Base-by-base conservation (phyloP, 2,329 filamentous ascomycete genomes). In the Colletotrichum sp. region DNA sequence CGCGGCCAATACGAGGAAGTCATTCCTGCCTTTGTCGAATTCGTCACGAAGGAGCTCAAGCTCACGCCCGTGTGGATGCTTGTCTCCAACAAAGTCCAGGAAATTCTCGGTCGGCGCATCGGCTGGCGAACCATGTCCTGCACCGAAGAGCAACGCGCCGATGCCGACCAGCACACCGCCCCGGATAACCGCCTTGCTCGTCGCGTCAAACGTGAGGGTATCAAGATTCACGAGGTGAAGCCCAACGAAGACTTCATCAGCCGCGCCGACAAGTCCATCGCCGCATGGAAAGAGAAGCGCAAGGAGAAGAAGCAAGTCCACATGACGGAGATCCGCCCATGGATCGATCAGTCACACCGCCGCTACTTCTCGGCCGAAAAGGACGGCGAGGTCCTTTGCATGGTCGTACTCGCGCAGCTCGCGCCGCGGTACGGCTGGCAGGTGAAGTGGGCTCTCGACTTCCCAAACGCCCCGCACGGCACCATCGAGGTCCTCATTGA, bases 361-460 rank as follows among this genome's bases (percentile, higher is more conserved):
- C 94, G 95, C 78, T 98, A 98, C 87, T 95, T 96, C 81, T 94
- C 95, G 80, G 94, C 95, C 12, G 90, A 93, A 78, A 94, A 94
- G 80, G 90, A 94, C 18, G 94, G 94, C 77, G 91, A 90, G 75
- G 91, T 98, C 72, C 90, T 90, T 56, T 93, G 94, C 38, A 90
- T 98, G 74, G 93, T 96, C n/a, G 93, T 96, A 10, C 88, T 98
- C 80, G 94, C 94, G 69, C 94, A 95, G 83, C 91, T 98, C 32
- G 91, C 94, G 5, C 95, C 95, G 3, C 88, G 91, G 43, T 92
- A 97, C 82, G 96, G 96, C 70, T 97, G 95, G 92, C 96, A 98
- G 87, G 93, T 98, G 82, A 98, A 98, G 87, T 98, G 97, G 88
- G 94, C 94, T n/a, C 92, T 98, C 70, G 95, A 98, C 84, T 98